These are phyloP conservation scores for Miamiensis avidus DNA, from an alignment of 169 alveolate species.

Conservation along the genomic window DNA sequence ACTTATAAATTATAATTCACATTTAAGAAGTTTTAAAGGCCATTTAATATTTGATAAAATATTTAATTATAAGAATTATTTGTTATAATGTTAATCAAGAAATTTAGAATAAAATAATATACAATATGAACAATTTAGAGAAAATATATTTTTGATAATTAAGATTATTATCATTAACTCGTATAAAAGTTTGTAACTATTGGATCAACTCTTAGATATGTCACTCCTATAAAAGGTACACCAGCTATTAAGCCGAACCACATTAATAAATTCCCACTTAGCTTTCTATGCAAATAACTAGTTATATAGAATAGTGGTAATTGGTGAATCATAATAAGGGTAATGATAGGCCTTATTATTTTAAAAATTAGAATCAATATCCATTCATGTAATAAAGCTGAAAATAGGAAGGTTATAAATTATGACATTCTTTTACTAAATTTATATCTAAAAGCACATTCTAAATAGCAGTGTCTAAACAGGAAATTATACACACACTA, in stretches of 20 bases:
- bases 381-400: slow-evolving; percentile 79
- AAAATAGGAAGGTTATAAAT: slow-evolving; percentile 64
- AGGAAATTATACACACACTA: slow-evolving; percentile 68
- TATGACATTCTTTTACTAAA: slow-evolving; percentile 52
- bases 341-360: neutral
- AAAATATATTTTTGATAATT: no score
- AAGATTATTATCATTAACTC: neutral
- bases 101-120: no score
- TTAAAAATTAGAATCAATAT: neutral
- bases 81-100: no score
- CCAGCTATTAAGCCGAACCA: neutral
- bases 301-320: neutral
- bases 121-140: no score
- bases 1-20: no score
- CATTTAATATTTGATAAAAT: no score
- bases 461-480: slow-evolving; percentile 76
- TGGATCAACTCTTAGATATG: neutral
- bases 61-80: no score
- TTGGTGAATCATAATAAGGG: neutral
- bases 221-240: neutral
- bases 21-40: no score
- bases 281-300: neutral
- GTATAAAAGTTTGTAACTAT: neutral
- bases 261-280: neutral
- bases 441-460: slow-evolving; percentile 32